Evolutionary conservation across 2,329 filamentous ascomycete genomes (phyloP), one percentile per base, ranked within the genome.

Genomic region (Fusarium gaditjirri): DNA sequence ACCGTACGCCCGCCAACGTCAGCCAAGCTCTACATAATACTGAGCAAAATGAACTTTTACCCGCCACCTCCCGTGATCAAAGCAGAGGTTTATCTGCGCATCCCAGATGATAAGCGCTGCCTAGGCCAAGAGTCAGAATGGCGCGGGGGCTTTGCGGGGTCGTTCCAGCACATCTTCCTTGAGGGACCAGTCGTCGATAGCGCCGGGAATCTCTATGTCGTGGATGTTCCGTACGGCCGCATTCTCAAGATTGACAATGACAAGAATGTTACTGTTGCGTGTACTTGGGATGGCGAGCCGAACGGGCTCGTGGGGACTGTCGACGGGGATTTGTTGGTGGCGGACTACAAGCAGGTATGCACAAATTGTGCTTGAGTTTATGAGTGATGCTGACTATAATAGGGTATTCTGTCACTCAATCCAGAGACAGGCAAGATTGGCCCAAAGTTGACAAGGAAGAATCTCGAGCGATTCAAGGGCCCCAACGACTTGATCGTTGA

Each of bases 391-490:
- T 70, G 10, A 68, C 14, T 2, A 2, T 0, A 0, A 9, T 12
- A 83, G 82, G 82, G 83, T 1, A 79, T 84, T 14, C 74, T 84
- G 0, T 68, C 72, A 0, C 81, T 83, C 23, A 76, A 83, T 42
- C 81, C 81, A 0, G 63, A 68, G 1, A 78, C 71, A 1, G 63
- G 75, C 2, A 73, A 66, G 5, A 72, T 83, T 13, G 74, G 70
- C 2, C 77, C 79, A 0, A 75, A 79, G 25, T 56, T 84, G 16
- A 79, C 79, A 10, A 73, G 79, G n/a, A 77, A 76, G 49, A 81
- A 85, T 44, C 76, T 85, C 1, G 82, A 84, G 49, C 76, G 82
- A 8, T 84, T 85, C 74, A 84, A 84, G 58, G 82, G 83, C 0
- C 80, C 80, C 0, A 85, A 85, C 52, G 83, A 85, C 57, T 70